phyloP scores from a whole-genome alignment of 129 eudicot species.

The Chrysanthemum makinoi region DNA sequence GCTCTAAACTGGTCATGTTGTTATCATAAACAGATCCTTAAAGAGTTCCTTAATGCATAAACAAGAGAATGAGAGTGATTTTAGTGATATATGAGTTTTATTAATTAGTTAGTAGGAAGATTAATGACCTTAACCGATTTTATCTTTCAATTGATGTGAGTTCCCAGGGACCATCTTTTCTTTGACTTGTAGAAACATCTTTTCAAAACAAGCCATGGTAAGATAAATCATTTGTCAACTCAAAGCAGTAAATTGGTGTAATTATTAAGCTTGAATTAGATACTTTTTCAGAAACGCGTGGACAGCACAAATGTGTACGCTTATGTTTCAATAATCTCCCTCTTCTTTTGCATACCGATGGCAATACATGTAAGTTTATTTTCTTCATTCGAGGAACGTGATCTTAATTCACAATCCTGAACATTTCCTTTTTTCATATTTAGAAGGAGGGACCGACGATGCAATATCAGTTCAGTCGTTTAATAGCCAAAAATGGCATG shows the following conservation, averaged over 20 bases:
- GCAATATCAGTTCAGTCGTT: background rate
- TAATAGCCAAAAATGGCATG: background rate
- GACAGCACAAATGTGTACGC: constrained; percentile 89
- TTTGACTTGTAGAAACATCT: constrained; percentile 89
- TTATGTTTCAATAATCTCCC: constrained; percentile 81
- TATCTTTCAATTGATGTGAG: constrained; percentile 76
- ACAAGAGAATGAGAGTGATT: too few relatives aligned
- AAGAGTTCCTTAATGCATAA: too few relatives aligned
- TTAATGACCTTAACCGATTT: constrained; percentile 86
- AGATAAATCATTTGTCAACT: background rate
- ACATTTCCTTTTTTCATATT: background rate
- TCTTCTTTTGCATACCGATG: constrained; percentile 75
- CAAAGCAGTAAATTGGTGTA: background rate
- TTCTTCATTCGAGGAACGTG: background rate
- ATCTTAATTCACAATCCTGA: background rate
- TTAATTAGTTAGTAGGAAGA: constrained; percentile 50
- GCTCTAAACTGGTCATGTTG: too few relatives aligned
- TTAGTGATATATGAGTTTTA: too few relatives aligned
- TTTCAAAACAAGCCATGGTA: constrained; percentile 93
- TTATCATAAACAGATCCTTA: too few relatives aligned
- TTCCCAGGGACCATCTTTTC: constrained; percentile 79
- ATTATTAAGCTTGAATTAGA: constrained; percentile 20
- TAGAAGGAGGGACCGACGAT: background rate
- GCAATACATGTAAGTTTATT: constrained; percentile 64
- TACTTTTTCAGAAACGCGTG: constrained; percentile 63